Conservation (phyloP, 2,329 filamentous ascomycete genomes). For the Fusarium transvaalense region DNA sequence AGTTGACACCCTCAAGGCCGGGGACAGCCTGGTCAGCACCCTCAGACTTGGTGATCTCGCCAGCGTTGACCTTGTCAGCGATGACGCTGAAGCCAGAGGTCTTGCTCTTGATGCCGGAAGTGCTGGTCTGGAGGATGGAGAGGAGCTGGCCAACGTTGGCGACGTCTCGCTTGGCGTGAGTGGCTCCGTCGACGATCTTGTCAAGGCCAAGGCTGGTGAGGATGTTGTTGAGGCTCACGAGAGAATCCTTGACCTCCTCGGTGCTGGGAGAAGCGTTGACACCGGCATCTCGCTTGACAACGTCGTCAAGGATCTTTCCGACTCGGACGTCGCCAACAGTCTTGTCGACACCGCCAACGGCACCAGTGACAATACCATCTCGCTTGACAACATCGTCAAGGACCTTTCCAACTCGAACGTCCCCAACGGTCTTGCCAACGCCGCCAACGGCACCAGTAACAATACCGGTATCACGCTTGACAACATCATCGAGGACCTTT, state of each 20-base stretch:
- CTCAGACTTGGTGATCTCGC: constrained; percentile 41
- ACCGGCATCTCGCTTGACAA: not conserved
- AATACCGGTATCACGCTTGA: no score
- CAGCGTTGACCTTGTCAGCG: constrained; percentile 39
- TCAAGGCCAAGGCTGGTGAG: constrained; percentile 8
- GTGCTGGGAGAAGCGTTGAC: constrained; percentile 10
- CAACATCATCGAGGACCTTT: no score
- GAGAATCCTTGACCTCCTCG: constrained; percentile 9
- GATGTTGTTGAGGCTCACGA: not conserved
- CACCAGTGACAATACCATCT: no score
- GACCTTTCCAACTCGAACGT: no score
- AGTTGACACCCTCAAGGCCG: constrained; percentile 36
- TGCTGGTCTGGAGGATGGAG: constrained; percentile 7
- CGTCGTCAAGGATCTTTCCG: no score
- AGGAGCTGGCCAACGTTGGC: constrained; percentile 13
- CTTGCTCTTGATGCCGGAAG: constrained; percentile 20
- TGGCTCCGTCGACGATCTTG: constrained; percentile 9
- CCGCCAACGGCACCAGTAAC: no score
- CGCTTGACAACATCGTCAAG: no score
- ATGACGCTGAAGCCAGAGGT: constrained; percentile 26
- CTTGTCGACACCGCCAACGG: no score
- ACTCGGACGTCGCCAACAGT: no score
- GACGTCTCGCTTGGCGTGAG: constrained; percentile 10
- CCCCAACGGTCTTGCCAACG: no score
- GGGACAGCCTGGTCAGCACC: constrained; percentile 29